Evolutionary conservation across 805 yeast species (phyloP), one percentile per base, ranked within the genome.

Genomic region (Scheffersomyces coipomensis): DNA sequence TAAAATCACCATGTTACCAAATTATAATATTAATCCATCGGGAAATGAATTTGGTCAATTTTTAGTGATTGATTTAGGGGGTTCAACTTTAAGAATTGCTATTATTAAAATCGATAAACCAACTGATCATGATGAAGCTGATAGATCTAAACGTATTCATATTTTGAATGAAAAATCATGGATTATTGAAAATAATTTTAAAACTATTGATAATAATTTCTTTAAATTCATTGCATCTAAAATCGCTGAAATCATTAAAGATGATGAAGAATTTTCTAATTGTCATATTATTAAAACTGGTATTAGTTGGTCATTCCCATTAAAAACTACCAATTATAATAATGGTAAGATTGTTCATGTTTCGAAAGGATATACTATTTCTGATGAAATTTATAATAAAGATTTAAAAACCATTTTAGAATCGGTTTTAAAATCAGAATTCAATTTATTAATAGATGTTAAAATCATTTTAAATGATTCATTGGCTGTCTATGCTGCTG

Each of bases 401-500:
- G 74, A 77, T 39, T 52, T 82, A 24, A 67, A 68, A 34, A 37
- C 44, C 2, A 45, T 81, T 6, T 47, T 82, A 29, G 72, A 69
- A 45, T 31, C 45, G 3, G 52, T 62, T 1, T 60, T 71, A 41
- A 18, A 39, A 3, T 23, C 42, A 9, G 48, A 51, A 8, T 51
- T 52, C 31, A 46, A 50, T 11, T 33, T 73, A 7, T 37, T 47
- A 1, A 56, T 74, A 13, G 53, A 61, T 12, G 68, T 82, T 17
- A 56, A 65, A 43, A 58, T 71, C 12, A 69, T 83, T 27, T 62
- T 82, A 22, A 83, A 83, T 55, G 89, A 80, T 51, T 76, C 86
- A 1, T 70, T 80, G n/a, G 82, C 86, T 0, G 85, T 81, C 0
- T 76, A 71, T 52, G 61, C 82, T 9, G 73, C 86, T 0, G 82